Evolutionary conservation across 2,329 filamentous ascomycete genomes (phyloP), one percentile per base, ranked within the genome.

Genomic region (Colletotrichum horii): DNA sequence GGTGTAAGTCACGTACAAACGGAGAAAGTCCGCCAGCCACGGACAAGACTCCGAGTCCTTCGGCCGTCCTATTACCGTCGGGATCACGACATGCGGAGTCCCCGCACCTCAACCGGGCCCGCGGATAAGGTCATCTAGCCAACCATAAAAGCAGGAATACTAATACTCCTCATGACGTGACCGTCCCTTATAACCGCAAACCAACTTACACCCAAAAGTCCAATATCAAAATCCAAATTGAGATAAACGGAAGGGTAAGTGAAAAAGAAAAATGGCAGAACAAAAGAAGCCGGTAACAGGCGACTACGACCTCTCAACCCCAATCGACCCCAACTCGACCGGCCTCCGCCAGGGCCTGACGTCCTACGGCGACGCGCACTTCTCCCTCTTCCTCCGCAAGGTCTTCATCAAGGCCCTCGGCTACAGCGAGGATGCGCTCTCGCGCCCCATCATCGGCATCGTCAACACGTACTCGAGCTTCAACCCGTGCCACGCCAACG

Each of bases 331-430:
- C 55, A 83, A 84, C 36, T 77, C 83, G 61, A 82, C 86, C 0
- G 93, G 93, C 8, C 86, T 95, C 34, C 89, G 92, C 9, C 91
- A 92, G 78, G 91, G 91, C 2, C 88, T 95, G 2, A 89, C 93
- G 4, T 91, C 90, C 1, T 95, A 95, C 78, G 94, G 94, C 60
- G 94, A 95, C 78, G 87, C 93, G 8, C 93, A 95, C 83, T 95
- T 95, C 85, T 93, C 92, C 0, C 88, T 95, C 3, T 95, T 95
- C 80, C 87, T 95, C 1, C 89, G 94, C 38, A 95, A 95, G 80
- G 93, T 93, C 28, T 95, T 95, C 83, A 95, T 95, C 85, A 95
- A 95, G 82, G 93, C 93, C 0, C 87, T 94, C 2, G 94, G 94
- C 0, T 95, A 94, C 82, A 92, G 91, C 74, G 93, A 95, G 78